Conservation (phyloP, 805 yeast genomes). For the Wickerhamia fluorescens region DNA sequence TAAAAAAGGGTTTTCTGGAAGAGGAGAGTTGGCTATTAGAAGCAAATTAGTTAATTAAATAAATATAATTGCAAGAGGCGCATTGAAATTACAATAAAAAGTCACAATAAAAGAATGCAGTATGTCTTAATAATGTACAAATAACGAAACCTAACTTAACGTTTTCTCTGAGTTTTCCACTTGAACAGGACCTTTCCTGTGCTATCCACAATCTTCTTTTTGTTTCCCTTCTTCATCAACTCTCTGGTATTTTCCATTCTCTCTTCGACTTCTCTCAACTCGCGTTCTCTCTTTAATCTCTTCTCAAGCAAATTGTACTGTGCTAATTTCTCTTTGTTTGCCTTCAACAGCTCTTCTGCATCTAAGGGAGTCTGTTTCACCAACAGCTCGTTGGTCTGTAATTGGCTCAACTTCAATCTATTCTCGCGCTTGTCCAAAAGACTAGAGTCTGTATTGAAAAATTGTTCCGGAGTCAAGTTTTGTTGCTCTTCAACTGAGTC, state of each 20-base stretch:
- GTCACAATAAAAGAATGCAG: no score
- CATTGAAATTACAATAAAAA: neutral
- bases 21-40: no score
- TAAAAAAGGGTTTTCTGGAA: constrained; percentile 1
- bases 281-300: constrained; percentile 61
- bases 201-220: constrained; percentile 61
- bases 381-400: constrained; percentile 33
- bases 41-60: no score
- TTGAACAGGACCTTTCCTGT: constrained; percentile 69
- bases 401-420: constrained; percentile 57
- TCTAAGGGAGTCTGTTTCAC: constrained; percentile 18
- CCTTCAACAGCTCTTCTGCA: constrained; percentile 24
- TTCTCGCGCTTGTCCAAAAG: constrained; percentile 63
- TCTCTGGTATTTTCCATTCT: constrained; percentile 76
- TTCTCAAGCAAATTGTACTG: constrained; percentile 53
- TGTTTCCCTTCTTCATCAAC: constrained; percentile 84
- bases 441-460: constrained; percentile 63
- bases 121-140: constrained; percentile 2
- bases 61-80: neutral
- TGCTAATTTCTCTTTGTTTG: constrained; percentile 51
- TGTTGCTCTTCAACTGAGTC: constrained; percentile 52
- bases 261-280: constrained; percentile 60
- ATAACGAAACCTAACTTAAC: constrained; percentile 14
- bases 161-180: constrained; percentile 78
- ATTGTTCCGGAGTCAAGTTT: constrained; percentile 54